Conservation (phyloP, 805 yeast genomes). For the Zygosaccharomyces lentus region DNA sequence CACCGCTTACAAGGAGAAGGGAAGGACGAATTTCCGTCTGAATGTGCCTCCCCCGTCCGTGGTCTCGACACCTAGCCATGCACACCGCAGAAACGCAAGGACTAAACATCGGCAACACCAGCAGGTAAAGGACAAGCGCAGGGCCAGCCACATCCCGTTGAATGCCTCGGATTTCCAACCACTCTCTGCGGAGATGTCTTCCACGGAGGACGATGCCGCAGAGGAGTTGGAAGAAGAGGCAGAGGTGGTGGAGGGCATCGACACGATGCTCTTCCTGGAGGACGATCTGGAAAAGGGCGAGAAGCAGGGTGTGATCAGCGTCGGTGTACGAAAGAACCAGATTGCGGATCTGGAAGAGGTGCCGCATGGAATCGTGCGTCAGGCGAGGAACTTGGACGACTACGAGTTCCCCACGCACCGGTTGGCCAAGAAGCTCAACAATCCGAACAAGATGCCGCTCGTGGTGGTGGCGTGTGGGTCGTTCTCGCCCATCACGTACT, state of each 20-base stretch:
- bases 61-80: not conserved
- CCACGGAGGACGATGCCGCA: conserved; percentile 41
- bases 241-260: conserved; percentile 11
- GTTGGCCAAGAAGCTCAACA: conserved; percentile 61
- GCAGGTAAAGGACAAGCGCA: conserved; percentile 12
- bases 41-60: not conserved
- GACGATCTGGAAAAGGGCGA: conserved; percentile 12
- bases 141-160: conserved; percentile 43
- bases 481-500: conserved; percentile 90
- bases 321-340: conserved; percentile 45
- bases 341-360: conserved; percentile 96
- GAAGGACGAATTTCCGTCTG: not conserved
- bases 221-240: conserved; percentile 13
- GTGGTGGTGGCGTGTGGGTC: conserved; percentile 98
- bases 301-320: conserved; percentile 18
- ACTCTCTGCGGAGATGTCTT: conserved; percentile 42
- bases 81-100: not conserved
- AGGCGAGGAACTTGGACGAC: conserved; percentile 62
- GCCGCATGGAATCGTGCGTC: conserved; percentile 89
- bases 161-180: conserved; percentile 57
- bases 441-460: conserved; percentile 77
- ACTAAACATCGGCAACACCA: conserved; percentile 5
- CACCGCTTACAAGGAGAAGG: conserved; percentile 6
- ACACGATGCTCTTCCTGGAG: conserved; percentile 6
- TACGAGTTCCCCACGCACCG: conserved; percentile 88